phyloP scores from a whole-genome alignment of 345 rosid species.

The Syzygium aqueum region DNA sequence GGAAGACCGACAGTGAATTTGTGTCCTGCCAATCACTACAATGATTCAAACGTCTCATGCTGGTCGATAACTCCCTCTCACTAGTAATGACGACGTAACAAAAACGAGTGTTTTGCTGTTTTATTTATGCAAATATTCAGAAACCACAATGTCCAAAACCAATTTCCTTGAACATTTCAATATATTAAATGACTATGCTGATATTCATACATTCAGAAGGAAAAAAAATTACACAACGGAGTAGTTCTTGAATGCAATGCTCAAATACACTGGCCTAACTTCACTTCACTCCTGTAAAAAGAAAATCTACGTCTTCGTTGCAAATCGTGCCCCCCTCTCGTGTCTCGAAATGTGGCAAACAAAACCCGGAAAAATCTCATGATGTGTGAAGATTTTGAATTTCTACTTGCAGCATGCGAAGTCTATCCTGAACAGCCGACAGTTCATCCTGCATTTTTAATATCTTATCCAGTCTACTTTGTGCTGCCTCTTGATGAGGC shows the following conservation, averaged over 20 bases:
- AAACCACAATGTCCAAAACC: neutral
- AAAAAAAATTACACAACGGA: neutral
- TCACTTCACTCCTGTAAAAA: neutral
- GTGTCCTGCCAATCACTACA: neutral
- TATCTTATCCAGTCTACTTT: constrained; percentile 46
- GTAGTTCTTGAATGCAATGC: neutral
- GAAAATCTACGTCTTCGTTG: neutral
- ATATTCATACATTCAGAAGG: neutral
- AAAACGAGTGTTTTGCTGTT: neutral
- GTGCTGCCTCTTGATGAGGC: constrained; percentile 78
- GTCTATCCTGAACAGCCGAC: constrained; percentile 31
- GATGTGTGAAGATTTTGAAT: constrained; percentile 76
- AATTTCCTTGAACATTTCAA: neutral
- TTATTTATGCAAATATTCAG: neutral
- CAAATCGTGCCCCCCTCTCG: neutral
- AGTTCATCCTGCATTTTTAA: constrained; percentile 41
- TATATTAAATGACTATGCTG: neutral
- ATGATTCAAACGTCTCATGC: neutral
- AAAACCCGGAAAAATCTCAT: neutral
- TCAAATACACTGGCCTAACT: neutral
- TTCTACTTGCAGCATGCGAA: constrained; percentile 46
- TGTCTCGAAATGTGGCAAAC: neutral
- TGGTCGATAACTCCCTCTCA: neutral
- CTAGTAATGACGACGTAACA: neutral
- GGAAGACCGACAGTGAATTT: neutral